phyloP scores from a whole-genome alignment of 2,329 filamentous ascomycete genomes.

The Apiospora malaysiana region DNA sequence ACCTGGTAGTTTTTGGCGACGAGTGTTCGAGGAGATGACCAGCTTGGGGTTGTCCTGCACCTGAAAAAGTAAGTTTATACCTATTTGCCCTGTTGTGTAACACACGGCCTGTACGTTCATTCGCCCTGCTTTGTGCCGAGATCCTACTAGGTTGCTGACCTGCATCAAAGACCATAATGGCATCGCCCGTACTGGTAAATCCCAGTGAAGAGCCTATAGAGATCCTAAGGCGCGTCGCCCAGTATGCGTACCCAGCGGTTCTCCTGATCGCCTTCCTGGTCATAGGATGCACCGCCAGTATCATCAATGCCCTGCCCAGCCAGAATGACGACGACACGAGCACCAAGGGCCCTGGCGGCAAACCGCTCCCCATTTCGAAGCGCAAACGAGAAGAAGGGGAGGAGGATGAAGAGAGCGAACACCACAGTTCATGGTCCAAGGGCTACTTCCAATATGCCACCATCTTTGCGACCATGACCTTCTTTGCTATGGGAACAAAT shows the following conservation, averaged over 20 bases:
- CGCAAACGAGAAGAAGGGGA: slow-evolving; percentile 57
- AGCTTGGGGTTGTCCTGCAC: slow-evolving; percentile 16
- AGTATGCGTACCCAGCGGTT: slow-evolving; percentile 59
- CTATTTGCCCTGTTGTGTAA: slow-evolving; percentile 15
- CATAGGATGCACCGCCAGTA: slow-evolving; percentile 58
- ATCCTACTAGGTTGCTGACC: slow-evolving; percentile 16
- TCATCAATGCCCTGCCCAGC: slow-evolving; percentile 56
- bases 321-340: slow-evolving; percentile 54
- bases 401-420: slow-evolving; percentile 42
- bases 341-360: slow-evolving; percentile 81
- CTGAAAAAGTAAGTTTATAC: slow-evolving; percentile 18
- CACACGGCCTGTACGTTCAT: slow-evolving; percentile 17
- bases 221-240: slow-evolving; percentile 50
- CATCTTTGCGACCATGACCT: slow-evolving; percentile 72
- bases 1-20: background rate
- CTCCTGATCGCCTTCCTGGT: slow-evolving; percentile 59
- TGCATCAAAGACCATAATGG: slow-evolving; percentile 24
- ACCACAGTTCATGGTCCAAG: slow-evolving; percentile 48
- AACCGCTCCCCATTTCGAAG: slow-evolving; percentile 77
- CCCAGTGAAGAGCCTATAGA: slow-evolving; percentile 44
- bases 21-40: slow-evolving; percentile 17
- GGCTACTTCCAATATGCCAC: slow-evolving; percentile 76
- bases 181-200: slow-evolving; percentile 38
- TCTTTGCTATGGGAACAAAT: slow-evolving; percentile 75
- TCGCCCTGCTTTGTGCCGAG: slow-evolving; percentile 13